These are phyloP conservation scores for Musa itinerans DNA, from an alignment of 176 grass and related monocot species.

Conservation along the genomic window DNA sequence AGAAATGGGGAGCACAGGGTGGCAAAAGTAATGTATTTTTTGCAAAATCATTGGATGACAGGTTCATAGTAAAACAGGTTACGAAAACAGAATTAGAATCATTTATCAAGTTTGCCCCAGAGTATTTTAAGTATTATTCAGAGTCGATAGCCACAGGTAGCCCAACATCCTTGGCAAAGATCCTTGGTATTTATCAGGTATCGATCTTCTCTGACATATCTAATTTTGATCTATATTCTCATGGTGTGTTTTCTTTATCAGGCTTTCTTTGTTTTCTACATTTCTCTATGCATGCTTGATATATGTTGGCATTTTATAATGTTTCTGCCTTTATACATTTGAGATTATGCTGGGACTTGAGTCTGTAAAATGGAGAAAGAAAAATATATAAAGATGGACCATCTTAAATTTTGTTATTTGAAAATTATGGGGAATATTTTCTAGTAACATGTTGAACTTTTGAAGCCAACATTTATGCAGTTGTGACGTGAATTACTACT, in stretches of 20 bases:
- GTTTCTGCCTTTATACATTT: too few relatives aligned
- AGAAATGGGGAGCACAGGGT: conserved; percentile 97
- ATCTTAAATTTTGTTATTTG: too few relatives aligned
- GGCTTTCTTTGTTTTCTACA: not conserved
- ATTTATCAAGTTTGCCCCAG: conserved; percentile 86
- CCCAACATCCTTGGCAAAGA: conserved; percentile 95
- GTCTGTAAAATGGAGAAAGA: too few relatives aligned
- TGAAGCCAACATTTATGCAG: too few relatives aligned
- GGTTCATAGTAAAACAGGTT: conserved; percentile 93
- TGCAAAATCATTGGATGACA: conserved; percentile 96
- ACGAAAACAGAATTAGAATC: conserved; percentile 94
- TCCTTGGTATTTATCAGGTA: conserved; percentile 99
- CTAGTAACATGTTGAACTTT: too few relatives aligned
- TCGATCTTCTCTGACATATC: conserved; percentile 1
- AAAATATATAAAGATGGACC: too few relatives aligned
- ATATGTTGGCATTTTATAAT: too few relatives aligned
- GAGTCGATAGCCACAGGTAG: conserved; percentile 76
- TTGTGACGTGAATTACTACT: too few relatives aligned
- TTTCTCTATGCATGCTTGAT: not conserved
- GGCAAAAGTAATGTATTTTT: conserved; percentile 99
- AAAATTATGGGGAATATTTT: too few relatives aligned
- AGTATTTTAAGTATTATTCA: conserved; percentile 79
- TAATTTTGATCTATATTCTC: not conserved
- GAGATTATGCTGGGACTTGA: too few relatives aligned
- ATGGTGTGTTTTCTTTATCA: not conserved